phyloP scores from a whole-genome alignment of 129 eudicot species.

The Daucus carota region DH1_v3.0 NC_030384.2:42934001-42934500 shows the following conservation, averaged over 20 bases:
- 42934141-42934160: slow-evolving; percentile 76
- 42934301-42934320: slow-evolving; percentile 51
- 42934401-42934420: slow-evolving; percentile 5
- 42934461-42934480: slow-evolving; percentile 9
- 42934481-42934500: slow-evolving; percentile 15
- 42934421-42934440: slow-evolving; percentile 15
- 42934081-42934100: slow-evolving; percentile 60
- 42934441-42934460: slow-evolving; percentile 38
- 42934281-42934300: slow-evolving; percentile 50
- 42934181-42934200: slow-evolving; percentile 83
- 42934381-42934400: not conserved
- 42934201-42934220: slow-evolving; percentile 67
- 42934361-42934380: slow-evolving; percentile 45
- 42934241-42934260: slow-evolving; percentile 83
- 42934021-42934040: not conserved
- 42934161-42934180: slow-evolving; percentile 61
- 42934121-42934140: slow-evolving; percentile 80
- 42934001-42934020: not conserved
- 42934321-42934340: slow-evolving; percentile 70
- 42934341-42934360: slow-evolving; percentile 81
- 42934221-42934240: slow-evolving; percentile 76
- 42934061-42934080: slow-evolving; percentile 72
- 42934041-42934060: slow-evolving; percentile 17
- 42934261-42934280: slow-evolving; percentile 71
- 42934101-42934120: slow-evolving; percentile 93